Conservation (phyloP, 176 grass and related monocot genomes). For the Aegilops speltoides region DNA sequence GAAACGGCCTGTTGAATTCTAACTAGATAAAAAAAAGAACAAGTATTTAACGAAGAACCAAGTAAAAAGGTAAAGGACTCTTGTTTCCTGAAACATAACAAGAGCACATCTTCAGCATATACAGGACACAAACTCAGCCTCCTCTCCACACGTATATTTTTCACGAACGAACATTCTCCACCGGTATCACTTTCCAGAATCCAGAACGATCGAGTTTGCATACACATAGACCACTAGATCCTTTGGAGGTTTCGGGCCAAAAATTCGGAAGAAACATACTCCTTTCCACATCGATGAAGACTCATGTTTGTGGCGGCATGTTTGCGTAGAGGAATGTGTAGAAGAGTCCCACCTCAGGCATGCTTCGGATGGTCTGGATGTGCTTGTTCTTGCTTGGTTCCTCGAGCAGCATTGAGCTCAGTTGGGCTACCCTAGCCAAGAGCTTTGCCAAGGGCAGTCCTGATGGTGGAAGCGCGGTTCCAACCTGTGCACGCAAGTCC, state of each 20-base stretch:
- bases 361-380: conserved; percentile 62
- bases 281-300: neutral
- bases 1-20: neutral
- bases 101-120: conserved; percentile 21
- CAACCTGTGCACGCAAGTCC: conserved; percentile 43
- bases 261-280: conserved; percentile 17
- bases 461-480: neutral
- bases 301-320: conserved; percentile 49
- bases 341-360: conserved; percentile 86
- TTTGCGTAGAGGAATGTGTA: conserved; percentile 90
- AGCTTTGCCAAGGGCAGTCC: too few species aligned
- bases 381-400: conserved; percentile 87
- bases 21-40: neutral
- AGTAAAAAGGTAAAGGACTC: neutral
- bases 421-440: too few species aligned
- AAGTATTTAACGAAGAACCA: neutral
- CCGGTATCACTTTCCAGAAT: conserved; percentile 1
- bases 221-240: neutral
- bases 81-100: neutral
- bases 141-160: neutral
- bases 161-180: neutral
- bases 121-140: conserved; percentile 10
- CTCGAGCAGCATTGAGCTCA: conserved; percentile 69
- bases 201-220: neutral
- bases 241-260: neutral